These are phyloP conservation scores for Tripidium arundinaceum DNA, from an alignment of 202 grass and related monocot genomes.

Conservation along the genomic window DNA sequence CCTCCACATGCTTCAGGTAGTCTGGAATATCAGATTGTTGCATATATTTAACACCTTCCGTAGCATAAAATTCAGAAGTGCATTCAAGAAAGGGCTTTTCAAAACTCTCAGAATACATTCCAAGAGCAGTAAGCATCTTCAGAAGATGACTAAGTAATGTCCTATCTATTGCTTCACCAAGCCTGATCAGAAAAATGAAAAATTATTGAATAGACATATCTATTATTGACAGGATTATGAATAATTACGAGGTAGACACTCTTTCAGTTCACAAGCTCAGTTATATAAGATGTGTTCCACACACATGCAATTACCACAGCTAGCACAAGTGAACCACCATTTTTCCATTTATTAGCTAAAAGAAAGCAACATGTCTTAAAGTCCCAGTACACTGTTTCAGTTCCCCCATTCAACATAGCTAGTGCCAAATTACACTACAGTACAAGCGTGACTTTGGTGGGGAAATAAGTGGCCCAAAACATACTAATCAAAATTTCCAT, in stretches of 20 bases:
- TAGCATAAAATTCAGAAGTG: conserved; percentile 94
- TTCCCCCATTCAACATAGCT: not conserved
- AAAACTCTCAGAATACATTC: conserved; percentile 94
- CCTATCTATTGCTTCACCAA: conserved; percentile 95
- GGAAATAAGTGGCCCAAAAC: not conserved
- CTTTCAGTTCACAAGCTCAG: conserved; percentile 13
- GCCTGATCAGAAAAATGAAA: conserved; percentile 44
- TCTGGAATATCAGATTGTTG: conserved; percentile 96
- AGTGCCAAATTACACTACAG: not conserved
- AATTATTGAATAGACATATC: conserved; percentile 9
- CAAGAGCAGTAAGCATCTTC: conserved; percentile 97
- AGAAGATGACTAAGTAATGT: conserved; percentile 93
- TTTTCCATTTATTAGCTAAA: not conserved
- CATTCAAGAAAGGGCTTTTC: conserved; percentile 88
- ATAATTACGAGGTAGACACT: conserved; percentile 9
- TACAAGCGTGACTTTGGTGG: not conserved
- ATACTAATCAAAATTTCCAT: not conserved
- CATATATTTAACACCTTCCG: conserved; percentile 97
- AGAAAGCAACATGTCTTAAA: not conserved
- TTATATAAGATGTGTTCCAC: conserved; percentile 12
- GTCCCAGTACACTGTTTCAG: not conserved
- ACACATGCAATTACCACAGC: conserved; percentile 1
- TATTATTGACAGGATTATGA: conserved; percentile 1
- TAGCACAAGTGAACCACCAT: not conserved
- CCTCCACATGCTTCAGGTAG: conserved; percentile 94